These are phyloP conservation scores for Sporisorium exsertum DNA, from an alignment of 1,284 basidiomycete species.

Conservation along the genomic window DNA sequence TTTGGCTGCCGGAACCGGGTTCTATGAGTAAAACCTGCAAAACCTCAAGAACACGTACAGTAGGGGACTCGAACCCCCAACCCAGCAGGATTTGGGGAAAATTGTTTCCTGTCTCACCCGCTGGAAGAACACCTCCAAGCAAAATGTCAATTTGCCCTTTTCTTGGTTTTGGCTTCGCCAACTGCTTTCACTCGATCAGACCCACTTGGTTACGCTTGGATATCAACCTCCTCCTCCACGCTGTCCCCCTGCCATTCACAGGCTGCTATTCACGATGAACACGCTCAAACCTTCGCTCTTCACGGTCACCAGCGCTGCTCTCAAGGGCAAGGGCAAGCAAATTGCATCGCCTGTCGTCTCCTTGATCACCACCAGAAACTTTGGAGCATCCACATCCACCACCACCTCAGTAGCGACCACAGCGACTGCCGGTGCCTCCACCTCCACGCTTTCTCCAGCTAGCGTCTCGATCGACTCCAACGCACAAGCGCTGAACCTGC, in stretches of 20 bases:
- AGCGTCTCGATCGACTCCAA: constrained; percentile 15
- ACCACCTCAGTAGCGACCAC: not conserved
- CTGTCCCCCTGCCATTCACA: not conserved
- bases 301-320: constrained; percentile 10
- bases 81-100: too few relatives aligned
- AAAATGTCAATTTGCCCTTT: too few relatives aligned
- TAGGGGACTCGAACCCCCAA: too few relatives aligned
- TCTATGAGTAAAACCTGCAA: too few relatives aligned
- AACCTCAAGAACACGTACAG: too few relatives aligned
- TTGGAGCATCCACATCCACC: constrained; percentile 9
- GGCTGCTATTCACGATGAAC: constrained; percentile 22
- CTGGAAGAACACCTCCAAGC: too few relatives aligned
- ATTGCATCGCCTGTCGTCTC: constrained; percentile 8
- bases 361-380: constrained; percentile 1
- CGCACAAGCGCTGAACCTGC: constrained; percentile 69
- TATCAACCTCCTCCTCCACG: not conserved
- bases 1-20: too few relatives aligned
- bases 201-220: not conserved
- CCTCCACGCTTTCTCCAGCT: not conserved
- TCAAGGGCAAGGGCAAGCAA: constrained; percentile 47
- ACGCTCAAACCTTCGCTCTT: constrained; percentile 23
- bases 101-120: too few relatives aligned
- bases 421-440: constrained; percentile 9
- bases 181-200: not conserved
- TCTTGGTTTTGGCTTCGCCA: not conserved